phyloP scores from a whole-genome alignment of 2,329 filamentous ascomycete species.

The Colletotrichum australisinense region DNA sequence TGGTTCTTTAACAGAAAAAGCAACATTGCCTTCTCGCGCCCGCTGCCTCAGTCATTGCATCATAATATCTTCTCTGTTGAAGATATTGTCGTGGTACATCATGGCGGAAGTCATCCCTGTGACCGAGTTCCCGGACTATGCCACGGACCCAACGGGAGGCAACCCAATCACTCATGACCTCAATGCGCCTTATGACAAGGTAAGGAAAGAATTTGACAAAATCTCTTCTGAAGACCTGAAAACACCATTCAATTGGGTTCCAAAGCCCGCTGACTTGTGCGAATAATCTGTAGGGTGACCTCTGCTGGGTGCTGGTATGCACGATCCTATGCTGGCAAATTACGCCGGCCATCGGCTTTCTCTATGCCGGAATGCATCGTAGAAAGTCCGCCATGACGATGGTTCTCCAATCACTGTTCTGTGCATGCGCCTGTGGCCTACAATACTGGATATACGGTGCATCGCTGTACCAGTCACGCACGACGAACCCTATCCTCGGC shows the following conservation, averaged over 20 bases:
- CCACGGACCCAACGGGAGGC: conserved; percentile 51
- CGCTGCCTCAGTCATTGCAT: background rate
- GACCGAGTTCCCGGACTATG: conserved; percentile 56
- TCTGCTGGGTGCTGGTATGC: conserved; percentile 55
- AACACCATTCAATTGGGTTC: too few species aligned
- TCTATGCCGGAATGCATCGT: conserved; percentile 52
- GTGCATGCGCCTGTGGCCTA: conserved; percentile 55
- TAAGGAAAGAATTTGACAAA: conserved; percentile 1
- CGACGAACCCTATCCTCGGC: conserved; percentile 48
- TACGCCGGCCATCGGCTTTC: conserved; percentile 51
- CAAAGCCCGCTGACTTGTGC: background rate
- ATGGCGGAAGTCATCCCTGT: conserved; percentile 35
- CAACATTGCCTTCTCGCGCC: background rate
- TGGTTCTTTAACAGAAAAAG: background rate
- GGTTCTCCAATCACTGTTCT: conserved; percentile 60
- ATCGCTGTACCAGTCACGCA: conserved; percentile 52
- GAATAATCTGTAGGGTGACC: conserved; percentile 46
- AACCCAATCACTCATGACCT: conserved; percentile 56
- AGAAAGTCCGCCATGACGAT: conserved; percentile 55
- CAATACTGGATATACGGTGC: conserved; percentile 61
- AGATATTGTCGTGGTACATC: background rate
- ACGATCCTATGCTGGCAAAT: conserved; percentile 52
- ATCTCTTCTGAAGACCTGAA: too few species aligned
- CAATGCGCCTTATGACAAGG: conserved; percentile 57
- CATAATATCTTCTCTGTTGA: background rate